These are phyloP conservation scores for Microcyclospora tardicrescens DNA, from an alignment of 2,329 filamentous ascomycete species.

Conservation along the genomic window DNA sequence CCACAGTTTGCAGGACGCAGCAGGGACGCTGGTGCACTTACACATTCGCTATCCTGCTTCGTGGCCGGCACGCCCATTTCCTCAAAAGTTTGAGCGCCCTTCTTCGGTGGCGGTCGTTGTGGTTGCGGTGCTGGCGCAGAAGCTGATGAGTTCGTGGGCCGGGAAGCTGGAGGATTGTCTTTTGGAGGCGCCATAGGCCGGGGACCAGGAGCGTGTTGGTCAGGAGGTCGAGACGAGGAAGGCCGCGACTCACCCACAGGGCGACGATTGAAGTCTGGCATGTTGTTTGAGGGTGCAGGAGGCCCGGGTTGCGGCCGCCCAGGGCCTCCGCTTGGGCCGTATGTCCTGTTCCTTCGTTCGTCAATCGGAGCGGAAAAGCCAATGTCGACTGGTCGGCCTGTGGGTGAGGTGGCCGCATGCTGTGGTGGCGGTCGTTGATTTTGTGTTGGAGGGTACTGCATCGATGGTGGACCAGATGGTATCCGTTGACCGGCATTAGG, in stretches of 20 bases:
- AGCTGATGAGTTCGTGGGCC: background rate
- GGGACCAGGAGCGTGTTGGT: too few species aligned
- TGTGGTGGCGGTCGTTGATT: conserved; percentile 7
- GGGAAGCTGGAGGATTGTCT: background rate
- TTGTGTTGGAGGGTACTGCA: conserved; percentile 7
- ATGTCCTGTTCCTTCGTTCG: conserved; percentile 30
- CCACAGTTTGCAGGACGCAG: too few species aligned
- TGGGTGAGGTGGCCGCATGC: conserved; percentile 10
- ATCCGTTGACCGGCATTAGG: conserved; percentile 15
- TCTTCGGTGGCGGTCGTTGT: conserved; percentile 37
- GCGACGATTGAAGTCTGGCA: too few species aligned
- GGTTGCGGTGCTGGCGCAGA: background rate
- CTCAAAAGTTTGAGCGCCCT: conserved; percentile 90
- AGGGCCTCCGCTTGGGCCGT: conserved; percentile 23
- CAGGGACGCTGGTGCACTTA: conserved; percentile 25
- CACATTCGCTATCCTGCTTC: conserved; percentile 81
- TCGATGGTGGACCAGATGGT: conserved; percentile 20
- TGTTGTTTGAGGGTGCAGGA: background rate
- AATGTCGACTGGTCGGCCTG: conserved; percentile 20
- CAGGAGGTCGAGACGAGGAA: too few species aligned
- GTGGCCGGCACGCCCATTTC: conserved; percentile 89
- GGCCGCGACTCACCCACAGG: too few species aligned
- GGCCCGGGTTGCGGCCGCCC: background rate
- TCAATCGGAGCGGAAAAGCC: conserved; percentile 33
- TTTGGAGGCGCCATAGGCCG: too few species aligned